Evolutionary conservation across 805 yeast species (phyloP), one percentile per base, ranked within the genome.

Genomic region (Maudiozyma pseudohumilis): DNA sequence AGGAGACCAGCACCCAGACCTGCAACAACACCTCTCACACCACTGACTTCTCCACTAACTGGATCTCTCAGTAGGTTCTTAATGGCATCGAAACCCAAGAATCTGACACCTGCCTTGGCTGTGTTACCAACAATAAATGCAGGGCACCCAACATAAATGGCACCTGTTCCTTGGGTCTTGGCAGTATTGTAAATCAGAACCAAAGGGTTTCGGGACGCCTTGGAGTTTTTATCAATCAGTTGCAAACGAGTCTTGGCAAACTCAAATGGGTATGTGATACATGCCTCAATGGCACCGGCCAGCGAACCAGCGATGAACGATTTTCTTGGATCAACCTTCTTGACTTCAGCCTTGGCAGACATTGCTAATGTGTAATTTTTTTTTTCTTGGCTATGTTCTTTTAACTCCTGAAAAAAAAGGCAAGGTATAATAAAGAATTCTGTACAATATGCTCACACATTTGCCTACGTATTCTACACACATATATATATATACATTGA

Each of bases 1-100:
- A 89, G 61, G 32, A 88, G 72, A 26, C 98, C 98, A 2, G 98
- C 98, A 34, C 97, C 96, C 31, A 92, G 66, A n/a, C 98, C 98
- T 1, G 98, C 98, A 23, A 89, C 42, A 5, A 88, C 94, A 47
- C 97, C 97, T 52, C 95, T 63, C 6, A 92, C 79, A 3, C 95
- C 95, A 25, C 92, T 77, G 34, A 92, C 64, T 59, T 85, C 82
- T 6, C 97, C 97, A 5, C 61, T 55, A 44, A 83, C 73, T 48
- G 77, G 76, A 59, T 92, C 97, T 21, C 79, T 75, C 40, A 89
- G 66, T 23, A 81, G 48, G 37, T 75, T 70, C 58, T 87, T 88
- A 59, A 92, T 82, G 13, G 81, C 70, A 57, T 92, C 98, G 53
- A 85, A 89, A 2, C 96, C 97, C 12, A 89, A 67, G 60, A 89